Conservation (phyloP, 495 filamentous ascomycete species). For the Usnea hakonensis region DNA sequence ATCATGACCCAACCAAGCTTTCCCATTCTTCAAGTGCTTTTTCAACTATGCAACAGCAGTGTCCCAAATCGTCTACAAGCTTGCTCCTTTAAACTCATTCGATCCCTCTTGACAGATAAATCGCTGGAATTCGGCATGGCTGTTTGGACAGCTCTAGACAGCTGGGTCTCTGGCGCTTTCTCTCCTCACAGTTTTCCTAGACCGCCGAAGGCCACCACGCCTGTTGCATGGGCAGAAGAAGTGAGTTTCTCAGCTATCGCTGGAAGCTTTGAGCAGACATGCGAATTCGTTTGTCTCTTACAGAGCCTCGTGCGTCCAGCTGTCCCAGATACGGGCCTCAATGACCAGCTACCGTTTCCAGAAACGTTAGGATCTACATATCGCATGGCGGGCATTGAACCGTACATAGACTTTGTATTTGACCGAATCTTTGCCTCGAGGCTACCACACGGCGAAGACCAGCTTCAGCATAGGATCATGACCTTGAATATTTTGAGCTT, state of each 20-base stretch:
- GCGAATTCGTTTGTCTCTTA: constrained; percentile 70
- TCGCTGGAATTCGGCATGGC: constrained; percentile 47
- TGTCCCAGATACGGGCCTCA: constrained; percentile 47
- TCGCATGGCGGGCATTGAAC: constrained; percentile 79
- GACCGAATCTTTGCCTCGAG: constrained; percentile 62
- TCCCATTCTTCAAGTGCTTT: constrained; percentile 55
- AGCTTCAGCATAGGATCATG: constrained; percentile 57
- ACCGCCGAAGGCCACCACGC: constrained; percentile 32
- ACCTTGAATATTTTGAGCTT: constrained; percentile 74
- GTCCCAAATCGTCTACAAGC: constrained; percentile 69
- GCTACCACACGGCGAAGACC: constrained; percentile 50
- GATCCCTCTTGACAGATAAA: constrained; percentile 60
- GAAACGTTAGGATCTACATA: constrained; percentile 73
- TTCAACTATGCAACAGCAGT: constrained; percentile 58
- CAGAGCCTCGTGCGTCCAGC: constrained; percentile 58
- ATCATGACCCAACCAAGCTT: constrained; percentile 57
- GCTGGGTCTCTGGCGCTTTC: constrained; percentile 56
- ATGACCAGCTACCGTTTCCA: constrained; percentile 76
- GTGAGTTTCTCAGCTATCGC: constrained; percentile 52
- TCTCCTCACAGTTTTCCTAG: constrained; percentile 33
- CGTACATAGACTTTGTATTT: constrained; percentile 83
- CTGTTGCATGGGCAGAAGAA: constrained; percentile 43
- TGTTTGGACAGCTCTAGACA: constrained; percentile 66
- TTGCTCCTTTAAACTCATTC: constrained; percentile 61
- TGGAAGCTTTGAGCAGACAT: constrained; percentile 68